Percentiles rank a stretch among this genome's conserved stretches.
Conservation (phyloP, 495 filamentous ascomycete genomes). For the Symbiotaphrina buchneri region DNA sequence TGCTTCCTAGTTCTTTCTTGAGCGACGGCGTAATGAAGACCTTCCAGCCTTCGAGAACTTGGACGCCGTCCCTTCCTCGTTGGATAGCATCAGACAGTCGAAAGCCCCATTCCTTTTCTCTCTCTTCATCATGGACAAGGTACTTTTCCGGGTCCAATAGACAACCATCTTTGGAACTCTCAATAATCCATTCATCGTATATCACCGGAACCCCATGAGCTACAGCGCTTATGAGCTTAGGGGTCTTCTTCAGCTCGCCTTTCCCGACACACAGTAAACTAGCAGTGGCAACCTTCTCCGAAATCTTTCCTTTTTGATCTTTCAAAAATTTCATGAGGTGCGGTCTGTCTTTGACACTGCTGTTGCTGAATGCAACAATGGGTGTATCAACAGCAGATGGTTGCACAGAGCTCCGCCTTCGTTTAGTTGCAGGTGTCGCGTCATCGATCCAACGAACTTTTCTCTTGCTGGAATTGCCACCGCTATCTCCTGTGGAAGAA, state of each 20-base stretch:
- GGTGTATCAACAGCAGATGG: too few species aligned
- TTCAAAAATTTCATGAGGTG: constrained; percentile 11
- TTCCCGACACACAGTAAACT: constrained; percentile 16
- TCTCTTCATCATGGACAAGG: constrained; percentile 8
- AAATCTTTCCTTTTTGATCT: constrained; percentile 9
- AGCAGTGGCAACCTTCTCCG: constrained; percentile 7
- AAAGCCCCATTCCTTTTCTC: constrained; percentile 15
- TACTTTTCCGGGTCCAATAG: constrained; percentile 11
- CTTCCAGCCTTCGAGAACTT: constrained; percentile 9
- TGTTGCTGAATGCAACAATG: constrained; percentile 12
- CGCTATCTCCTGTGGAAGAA: too few species aligned
- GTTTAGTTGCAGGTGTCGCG: too few species aligned
- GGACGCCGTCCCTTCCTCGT: constrained; percentile 6
- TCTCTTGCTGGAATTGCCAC: too few species aligned
- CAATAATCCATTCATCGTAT: constrained; percentile 16
- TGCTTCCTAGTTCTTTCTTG: constrained; percentile 11
- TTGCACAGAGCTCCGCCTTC: too few species aligned
- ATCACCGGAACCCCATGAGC: constrained; percentile 15
- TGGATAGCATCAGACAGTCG: constrained; percentile 9
- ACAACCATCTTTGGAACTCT: constrained; percentile 7
- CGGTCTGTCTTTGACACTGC: constrained; percentile 5
- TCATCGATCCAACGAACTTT: too few species aligned
- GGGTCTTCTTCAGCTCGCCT: constrained; percentile 15
- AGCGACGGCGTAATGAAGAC: constrained; percentile 15
- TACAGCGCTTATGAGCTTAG: constrained; percentile 15